Conservation (phyloP, 345 rosid species). For the Isatis tinctoria region DNA sequence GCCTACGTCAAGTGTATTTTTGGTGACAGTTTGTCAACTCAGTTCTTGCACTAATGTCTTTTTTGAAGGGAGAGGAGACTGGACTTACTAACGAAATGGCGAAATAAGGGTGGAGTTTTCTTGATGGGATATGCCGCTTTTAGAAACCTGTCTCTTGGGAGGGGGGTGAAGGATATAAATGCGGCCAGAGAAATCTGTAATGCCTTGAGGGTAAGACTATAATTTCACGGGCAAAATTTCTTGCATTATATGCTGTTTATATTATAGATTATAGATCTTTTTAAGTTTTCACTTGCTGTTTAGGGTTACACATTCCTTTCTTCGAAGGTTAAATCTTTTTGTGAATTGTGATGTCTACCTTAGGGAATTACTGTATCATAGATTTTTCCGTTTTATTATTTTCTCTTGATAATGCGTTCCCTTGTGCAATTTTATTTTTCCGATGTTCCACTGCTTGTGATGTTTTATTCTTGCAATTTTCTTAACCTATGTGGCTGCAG, state of each 20-base stretch:
- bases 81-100: constrained; percentile 84
- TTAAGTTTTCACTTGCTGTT: neutral
- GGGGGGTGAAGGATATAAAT: constrained; percentile 66
- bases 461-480: constrained; percentile 19
- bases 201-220: constrained; percentile 74
- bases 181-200: constrained; percentile 63
- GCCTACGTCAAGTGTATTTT: neutral
- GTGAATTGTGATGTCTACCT: neutral
- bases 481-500: constrained; percentile 38
- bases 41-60: constrained; percentile 26
- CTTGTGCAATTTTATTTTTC: neutral
- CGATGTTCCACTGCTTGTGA: neutral
- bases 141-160: constrained; percentile 88
- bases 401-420: neutral
- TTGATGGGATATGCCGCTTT: constrained; percentile 88
- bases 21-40: neutral
- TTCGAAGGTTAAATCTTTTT: neutral
- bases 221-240: neutral
- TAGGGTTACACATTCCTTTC: neutral
- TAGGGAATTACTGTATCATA: neutral
- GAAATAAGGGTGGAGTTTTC: constrained; percentile 87
- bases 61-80: constrained; percentile 72
- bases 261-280: neutral
- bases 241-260: neutral
- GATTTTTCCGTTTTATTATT: neutral